Conservation (phyloP, 768 basidiomycete genomes). For the Cystobasidium tubakii region DNA sequence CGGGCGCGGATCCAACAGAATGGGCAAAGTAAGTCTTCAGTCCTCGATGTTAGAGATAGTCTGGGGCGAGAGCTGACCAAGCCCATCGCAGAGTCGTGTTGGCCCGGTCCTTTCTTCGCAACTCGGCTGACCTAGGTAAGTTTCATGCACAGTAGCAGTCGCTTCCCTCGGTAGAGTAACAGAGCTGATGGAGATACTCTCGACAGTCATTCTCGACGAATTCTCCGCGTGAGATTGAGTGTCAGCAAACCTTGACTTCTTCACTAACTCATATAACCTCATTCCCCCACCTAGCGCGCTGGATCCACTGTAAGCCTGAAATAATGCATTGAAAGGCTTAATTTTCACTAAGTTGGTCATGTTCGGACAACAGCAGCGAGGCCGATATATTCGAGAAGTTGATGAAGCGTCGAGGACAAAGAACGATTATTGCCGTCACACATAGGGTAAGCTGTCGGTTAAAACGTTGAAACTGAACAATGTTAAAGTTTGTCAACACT, state of each 20-base stretch:
- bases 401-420: neutral
- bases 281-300: too few relatives aligned
- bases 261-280: too few relatives aligned
- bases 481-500: neutral
- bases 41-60: too few relatives aligned
- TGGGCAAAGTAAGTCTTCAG: slow-evolving; percentile 8
- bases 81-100: neutral
- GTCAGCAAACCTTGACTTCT: too few relatives aligned
- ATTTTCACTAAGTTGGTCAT: neutral
- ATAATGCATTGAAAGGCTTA: neutral
- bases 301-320: slow-evolving; percentile 1
- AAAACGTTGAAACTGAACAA: neutral
- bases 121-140: neutral
- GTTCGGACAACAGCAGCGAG: neutral
- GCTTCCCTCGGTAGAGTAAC: neutral
- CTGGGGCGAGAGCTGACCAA: too few relatives aligned
- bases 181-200: neutral
- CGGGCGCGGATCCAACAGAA: neutral
- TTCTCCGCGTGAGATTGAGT: slow-evolving; percentile 10
- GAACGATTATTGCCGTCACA: slow-evolving; percentile 16
- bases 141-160: neutral
- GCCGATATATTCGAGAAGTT: slow-evolving; percentile 26
- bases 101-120: slow-evolving; percentile 6
- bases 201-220: slow-evolving; percentile 7
- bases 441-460: neutral